Conservation (phyloP, 805 yeast species). For the Metschnikowia cerradonensis region DNA sequence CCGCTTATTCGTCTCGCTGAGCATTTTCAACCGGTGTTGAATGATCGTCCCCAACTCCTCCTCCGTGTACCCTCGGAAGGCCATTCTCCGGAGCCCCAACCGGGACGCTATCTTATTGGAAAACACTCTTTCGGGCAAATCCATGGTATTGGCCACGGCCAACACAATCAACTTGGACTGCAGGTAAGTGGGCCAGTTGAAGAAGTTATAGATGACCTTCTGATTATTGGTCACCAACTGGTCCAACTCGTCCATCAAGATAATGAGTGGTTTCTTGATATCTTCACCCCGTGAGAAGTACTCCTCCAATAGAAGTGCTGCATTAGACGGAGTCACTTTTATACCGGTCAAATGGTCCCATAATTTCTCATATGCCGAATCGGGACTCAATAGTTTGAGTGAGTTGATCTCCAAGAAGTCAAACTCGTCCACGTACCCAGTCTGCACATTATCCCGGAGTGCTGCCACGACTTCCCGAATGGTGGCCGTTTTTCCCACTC, state of each 20-base stretch:
- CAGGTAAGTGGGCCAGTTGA: conserved; percentile 92
- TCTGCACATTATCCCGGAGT: conserved; percentile 37
- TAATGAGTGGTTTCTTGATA: conserved; percentile 53
- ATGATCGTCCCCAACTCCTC: conserved; percentile 75
- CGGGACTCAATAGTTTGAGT: conserved; percentile 74
- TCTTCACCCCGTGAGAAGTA: conserved; percentile 42
- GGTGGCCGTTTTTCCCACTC: conserved; percentile 95
- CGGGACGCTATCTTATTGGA: conserved; percentile 89
- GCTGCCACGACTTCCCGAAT: conserved; percentile 80
- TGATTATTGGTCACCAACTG: conserved; percentile 82
- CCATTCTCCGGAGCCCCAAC: conserved; percentile 80
- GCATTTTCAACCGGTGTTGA: conserved; percentile 56
- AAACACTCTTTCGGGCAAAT: conserved; percentile 83
- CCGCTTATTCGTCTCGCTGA: conserved; percentile 31
- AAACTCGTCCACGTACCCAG: conserved; percentile 42
- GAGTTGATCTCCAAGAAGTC: conserved; percentile 88
- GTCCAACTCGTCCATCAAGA: conserved; percentile 88
- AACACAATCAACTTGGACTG: conserved; percentile 78
- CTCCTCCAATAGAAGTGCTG: conserved; percentile 66
- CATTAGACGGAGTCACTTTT: conserved; percentile 56
- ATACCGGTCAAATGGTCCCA: conserved; percentile 71
- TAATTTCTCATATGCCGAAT: conserved; percentile 72
- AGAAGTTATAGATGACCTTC: conserved; percentile 87
- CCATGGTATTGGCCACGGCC: conserved; percentile 97
- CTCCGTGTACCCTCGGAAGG: conserved; percentile 84